Base-by-base conservation (phyloP, 1,284 basidiomycete genomes). In the Vanrija humicola region DNA sequence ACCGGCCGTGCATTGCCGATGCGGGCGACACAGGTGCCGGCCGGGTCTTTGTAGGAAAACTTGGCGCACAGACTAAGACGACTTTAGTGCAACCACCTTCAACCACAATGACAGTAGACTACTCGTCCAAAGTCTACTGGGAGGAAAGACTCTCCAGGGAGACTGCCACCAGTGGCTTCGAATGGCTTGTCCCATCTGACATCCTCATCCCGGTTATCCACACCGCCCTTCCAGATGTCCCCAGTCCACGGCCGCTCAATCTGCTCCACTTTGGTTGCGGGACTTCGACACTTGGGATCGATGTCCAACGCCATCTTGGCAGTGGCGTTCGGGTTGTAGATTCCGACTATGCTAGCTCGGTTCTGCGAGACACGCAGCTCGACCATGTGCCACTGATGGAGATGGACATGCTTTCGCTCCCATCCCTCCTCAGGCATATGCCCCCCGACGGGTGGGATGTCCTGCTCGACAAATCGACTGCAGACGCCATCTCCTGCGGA, bases 401-500 rank as follows among this genome's bases (percentile, higher is more conserved):
- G 10, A 34, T 59, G 25, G 48, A 58, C 39, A 52, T 56, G 25
- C 50, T 59, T 2, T 46, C 48, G 7, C 18, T 40, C 5, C 19
- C 9, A 1, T 44, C 45, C 1, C 25, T 62, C 7, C n/a, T 38
- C 14, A 28, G 15, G 8, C 19, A 10, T 3, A 18, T 38, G 5
- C 58, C 61, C 8, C 18, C 46, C 2, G 51, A 40, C 10, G 59
- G 62, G 16, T 74, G 66, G 64, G 65, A 73, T 47, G 23, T 74
- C 8, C 8, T 74, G 0, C 38, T 74, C 26, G 73, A 75, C 55
- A 75, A 75, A 52, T 73, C 71, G 0, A 74, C 73, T 0, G 68
- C 68, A 1, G 73, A 75, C 50, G 73, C 73, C 3, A 74, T 75
- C 9, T 71, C 73, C 6, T 74, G 72, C 46, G 64, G 66, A 1